Conservation (phyloP, 140 eudicot species). For the Ambrosia hybrid region DNA sequence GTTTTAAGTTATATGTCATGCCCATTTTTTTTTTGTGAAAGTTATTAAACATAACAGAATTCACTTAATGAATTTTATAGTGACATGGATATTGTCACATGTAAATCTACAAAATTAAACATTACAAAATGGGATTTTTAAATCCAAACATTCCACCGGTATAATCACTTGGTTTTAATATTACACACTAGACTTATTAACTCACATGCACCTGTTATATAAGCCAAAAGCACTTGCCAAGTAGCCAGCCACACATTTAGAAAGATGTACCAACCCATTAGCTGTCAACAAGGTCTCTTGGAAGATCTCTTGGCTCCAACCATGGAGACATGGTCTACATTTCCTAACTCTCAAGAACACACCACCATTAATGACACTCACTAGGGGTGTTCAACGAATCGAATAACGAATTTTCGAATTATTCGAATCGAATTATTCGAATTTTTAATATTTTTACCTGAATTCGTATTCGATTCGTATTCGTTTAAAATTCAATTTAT, state of each 20-base stretch:
- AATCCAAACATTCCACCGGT: conserved; percentile 8
- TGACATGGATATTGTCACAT: conserved; percentile 3
- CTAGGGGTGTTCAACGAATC: too few species aligned
- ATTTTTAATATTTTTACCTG: too few species aligned
- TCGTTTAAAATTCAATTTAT: too few species aligned
- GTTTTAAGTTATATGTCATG: too few species aligned
- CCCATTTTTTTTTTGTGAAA: too few species aligned
- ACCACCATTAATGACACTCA: conserved; percentile 23
- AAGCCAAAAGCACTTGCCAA: conserved; percentile 26
- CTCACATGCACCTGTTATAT: conserved; percentile 30
- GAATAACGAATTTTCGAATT: too few species aligned
- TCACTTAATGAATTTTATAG: too few species aligned
- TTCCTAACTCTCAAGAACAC: conserved; percentile 30
- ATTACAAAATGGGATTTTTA: not conserved
- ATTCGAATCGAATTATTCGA: too few species aligned
- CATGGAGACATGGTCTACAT: conserved; percentile 39
- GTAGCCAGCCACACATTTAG: conserved; percentile 26
- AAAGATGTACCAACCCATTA: conserved; percentile 39
- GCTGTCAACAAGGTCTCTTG: conserved; percentile 55
- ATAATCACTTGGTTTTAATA: conserved; percentile 17
- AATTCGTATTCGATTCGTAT: too few species aligned
- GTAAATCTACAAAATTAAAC: not conserved
- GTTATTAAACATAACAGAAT: too few species aligned
- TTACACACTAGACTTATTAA: conserved; percentile 19
- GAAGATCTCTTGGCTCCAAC: conserved; percentile 62